phyloP scores from a whole-genome alignment of 352 stramenopile species.

The Globisporangium emineosum region DNA sequence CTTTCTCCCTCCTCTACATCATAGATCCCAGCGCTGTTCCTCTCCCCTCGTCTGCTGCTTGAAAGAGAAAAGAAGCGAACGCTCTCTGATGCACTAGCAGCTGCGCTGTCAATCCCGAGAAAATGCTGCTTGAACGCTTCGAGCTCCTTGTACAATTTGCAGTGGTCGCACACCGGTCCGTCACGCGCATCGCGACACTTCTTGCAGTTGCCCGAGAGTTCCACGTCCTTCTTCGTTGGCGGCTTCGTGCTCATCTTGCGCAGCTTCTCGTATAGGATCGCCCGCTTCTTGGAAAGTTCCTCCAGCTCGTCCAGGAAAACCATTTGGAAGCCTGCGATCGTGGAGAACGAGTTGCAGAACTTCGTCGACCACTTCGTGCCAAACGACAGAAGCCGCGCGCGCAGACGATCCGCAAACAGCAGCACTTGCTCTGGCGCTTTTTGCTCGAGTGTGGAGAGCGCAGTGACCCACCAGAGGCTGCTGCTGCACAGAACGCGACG shows the following conservation, averaged over 20 bases:
- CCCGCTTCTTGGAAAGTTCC: conserved; percentile 32
- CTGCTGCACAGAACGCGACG: conserved; percentile 33
- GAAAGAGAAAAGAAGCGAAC: neutral
- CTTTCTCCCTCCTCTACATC: conserved; percentile 12
- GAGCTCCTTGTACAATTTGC: conserved; percentile 61
- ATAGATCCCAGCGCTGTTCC: neutral
- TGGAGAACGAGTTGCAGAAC: conserved; percentile 50
- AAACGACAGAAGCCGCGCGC: conserved; percentile 38
- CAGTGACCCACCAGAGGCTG: conserved; percentile 47
- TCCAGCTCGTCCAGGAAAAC: conserved; percentile 53
- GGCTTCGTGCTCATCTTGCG: conserved; percentile 30
- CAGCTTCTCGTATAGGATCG: conserved; percentile 32
- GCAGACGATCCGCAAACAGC: conserved; percentile 40
- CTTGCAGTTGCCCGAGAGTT: conserved; percentile 62
- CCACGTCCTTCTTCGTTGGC: conserved; percentile 44
- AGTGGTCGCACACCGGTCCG: conserved; percentile 63
- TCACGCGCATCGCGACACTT: conserved; percentile 56
- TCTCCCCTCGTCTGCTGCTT: neutral
- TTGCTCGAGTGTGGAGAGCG: conserved; percentile 32
- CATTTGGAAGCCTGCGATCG: conserved; percentile 39
- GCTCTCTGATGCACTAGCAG: conserved; percentile 9
- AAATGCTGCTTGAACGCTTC: conserved; percentile 55
- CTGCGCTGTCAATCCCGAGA: conserved; percentile 39
- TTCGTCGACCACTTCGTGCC: conserved; percentile 40
- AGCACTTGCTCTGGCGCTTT: conserved; percentile 16